These are phyloP conservation scores for Chaetomium strumarium DNA, from an alignment of 2,329 filamentous ascomycete genomes.

Conservation along the genomic window DNA sequence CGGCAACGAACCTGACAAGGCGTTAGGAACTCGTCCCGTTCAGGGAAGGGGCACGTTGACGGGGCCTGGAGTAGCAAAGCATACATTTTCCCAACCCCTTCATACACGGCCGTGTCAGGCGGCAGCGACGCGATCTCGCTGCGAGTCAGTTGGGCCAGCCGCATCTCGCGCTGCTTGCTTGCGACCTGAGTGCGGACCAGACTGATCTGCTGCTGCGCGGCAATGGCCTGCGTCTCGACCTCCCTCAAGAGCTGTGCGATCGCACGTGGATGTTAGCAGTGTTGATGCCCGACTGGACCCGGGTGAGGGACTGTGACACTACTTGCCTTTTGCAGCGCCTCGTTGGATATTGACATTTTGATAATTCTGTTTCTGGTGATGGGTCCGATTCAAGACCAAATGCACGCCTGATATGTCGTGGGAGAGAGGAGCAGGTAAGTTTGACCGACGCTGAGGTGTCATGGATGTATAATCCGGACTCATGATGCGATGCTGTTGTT, in stretches of 20 bases:
- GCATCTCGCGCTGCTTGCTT: constrained; percentile 80
- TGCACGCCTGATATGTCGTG: neutral
- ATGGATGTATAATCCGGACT: constrained; percentile 1
- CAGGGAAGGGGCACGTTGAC: neutral
- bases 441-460: neutral
- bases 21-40: neutral
- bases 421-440: neutral
- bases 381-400: neutral
- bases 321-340: constrained; percentile 82
- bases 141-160: constrained; percentile 79
- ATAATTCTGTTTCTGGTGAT: neutral
- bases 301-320: neutral
- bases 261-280: neutral
- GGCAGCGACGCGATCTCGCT: constrained; percentile 77
- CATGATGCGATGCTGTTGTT: neutral
- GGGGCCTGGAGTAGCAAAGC: constrained; percentile 26
- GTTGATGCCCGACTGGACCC: constrained; percentile 16
- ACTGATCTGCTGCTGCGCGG: constrained; percentile 86
- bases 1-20: constrained; percentile 71
- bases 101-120: constrained; percentile 73
- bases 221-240: constrained; percentile 83
- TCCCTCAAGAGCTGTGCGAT: constrained; percentile 71
- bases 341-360: constrained; percentile 87
- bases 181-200: constrained; percentile 79
- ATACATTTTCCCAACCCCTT: constrained; percentile 96